Evolutionary conservation across 2,329 filamentous ascomycete genomes (phyloP).

Genomic region (Colletotrichum simmondsii): DNA sequence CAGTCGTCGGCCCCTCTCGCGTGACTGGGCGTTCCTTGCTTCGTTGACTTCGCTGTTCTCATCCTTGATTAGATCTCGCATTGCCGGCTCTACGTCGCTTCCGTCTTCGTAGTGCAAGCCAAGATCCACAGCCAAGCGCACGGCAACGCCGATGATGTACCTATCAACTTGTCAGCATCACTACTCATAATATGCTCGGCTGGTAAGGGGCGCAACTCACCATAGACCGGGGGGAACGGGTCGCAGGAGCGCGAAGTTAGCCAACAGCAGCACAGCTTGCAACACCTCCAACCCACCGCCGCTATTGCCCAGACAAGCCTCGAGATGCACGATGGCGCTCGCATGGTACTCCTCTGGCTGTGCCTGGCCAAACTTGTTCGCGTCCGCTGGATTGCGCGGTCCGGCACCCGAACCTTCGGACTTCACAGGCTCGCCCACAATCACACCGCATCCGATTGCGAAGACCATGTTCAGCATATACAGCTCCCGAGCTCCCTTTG

Average conservation of each 20-base stretch:
- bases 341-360: constrained; percentile 97
- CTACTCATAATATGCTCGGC: not conserved
- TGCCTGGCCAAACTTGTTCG: constrained; percentile 58
- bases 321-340: constrained; percentile 90
- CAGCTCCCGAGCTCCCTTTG: constrained; percentile 81
- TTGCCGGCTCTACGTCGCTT: constrained; percentile 68
- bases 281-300: constrained; percentile 93
- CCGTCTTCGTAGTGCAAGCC: constrained; percentile 95
- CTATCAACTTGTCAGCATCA: constrained; percentile 41
- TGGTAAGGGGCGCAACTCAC: constrained; percentile 51
- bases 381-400: constrained; percentile 38
- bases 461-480: constrained; percentile 98
- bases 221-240: constrained; percentile 94
- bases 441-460: constrained; percentile 93
- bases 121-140: constrained; percentile 89
- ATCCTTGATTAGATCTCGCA: constrained; percentile 49
- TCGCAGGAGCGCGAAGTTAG: constrained; percentile 89
- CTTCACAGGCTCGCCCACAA: constrained; percentile 74
- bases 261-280: constrained; percentile 90
- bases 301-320: constrained; percentile 85
- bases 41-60: constrained; percentile 41
- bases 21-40: constrained; percentile 38
- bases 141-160: constrained; percentile 95
- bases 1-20: constrained; percentile 75
- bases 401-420: constrained; percentile 52